Percentiles rank a stretch among this genome's conserved stretches.
Evolutionary conservation across 2,329 filamentous ascomycete genomes (phyloP).

Genomic region (Lachnellula willkommii): DNA sequence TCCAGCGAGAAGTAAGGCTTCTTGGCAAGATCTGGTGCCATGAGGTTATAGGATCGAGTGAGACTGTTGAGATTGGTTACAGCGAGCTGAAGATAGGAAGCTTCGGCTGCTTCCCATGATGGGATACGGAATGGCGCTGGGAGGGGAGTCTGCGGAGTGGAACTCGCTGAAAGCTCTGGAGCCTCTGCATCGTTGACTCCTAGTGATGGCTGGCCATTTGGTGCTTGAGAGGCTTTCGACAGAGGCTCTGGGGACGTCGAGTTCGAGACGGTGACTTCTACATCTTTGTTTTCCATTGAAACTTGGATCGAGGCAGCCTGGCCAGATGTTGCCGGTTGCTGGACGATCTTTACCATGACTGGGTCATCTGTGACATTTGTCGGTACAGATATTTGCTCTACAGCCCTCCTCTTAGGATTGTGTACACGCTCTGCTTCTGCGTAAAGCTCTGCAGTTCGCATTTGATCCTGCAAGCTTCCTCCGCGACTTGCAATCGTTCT

Average conservation of each 20-base stretch:
- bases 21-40: conserved; percentile 86
- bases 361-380: conserved; percentile 44
- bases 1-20: conserved; percentile 86
- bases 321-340: conserved; percentile 28
- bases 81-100: conserved; percentile 68
- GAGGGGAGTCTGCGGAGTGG: conserved; percentile 31
- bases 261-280: conserved; percentile 3
- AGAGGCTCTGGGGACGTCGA: background rate
- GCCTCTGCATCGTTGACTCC: conserved; percentile 9
- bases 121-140: conserved; percentile 69
- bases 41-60: conserved; percentile 86
- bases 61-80: conserved; percentile 74
- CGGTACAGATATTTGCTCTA: conserved; percentile 44
- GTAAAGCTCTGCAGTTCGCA: conserved; percentile 65
- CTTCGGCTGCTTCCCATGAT: conserved; percentile 68
- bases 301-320: conserved; percentile 12
- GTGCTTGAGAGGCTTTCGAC: conserved; percentile 2
- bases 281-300: conserved; percentile 14
- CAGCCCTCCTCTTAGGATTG: conserved; percentile 50
- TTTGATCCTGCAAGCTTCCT: conserved; percentile 68
- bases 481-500: conserved; percentile 72
- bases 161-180: conserved; percentile 9
- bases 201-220: background rate
- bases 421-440: conserved; percentile 65
- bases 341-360: conserved; percentile 43